These are phyloP conservation scores for Miscanthus lutarioriparius DNA, from an alignment of 176 grass and related monocot genomes.

Conservation along the genomic window DNA sequence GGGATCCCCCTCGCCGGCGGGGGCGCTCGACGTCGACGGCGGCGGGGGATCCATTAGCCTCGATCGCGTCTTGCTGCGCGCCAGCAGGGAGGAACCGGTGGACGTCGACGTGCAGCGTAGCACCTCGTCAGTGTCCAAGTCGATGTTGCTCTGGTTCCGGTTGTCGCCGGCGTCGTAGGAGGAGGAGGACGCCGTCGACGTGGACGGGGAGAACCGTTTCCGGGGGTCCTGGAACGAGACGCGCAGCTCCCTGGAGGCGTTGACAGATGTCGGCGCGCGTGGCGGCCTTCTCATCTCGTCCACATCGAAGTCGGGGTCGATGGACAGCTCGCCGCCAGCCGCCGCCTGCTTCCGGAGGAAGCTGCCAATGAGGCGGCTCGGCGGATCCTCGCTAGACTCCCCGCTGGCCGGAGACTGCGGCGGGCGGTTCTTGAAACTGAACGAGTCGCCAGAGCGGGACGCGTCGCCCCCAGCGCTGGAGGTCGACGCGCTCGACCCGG, in stretches of 20 bases:
- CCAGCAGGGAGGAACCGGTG: conserved; percentile 28
- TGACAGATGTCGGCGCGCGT: conserved; percentile 27
- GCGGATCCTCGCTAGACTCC: conserved; percentile 66
- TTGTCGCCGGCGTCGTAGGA: conserved; percentile 36
- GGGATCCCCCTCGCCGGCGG: background rate
- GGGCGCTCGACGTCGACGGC: conserved; percentile 18
- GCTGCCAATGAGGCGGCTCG: conserved; percentile 63
- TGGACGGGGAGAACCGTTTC: conserved; percentile 26
- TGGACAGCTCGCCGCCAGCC: conserved; percentile 50
- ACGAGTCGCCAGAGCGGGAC: conserved; percentile 35
- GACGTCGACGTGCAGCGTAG: conserved; percentile 73
- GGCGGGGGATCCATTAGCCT: conserved; percentile 72
- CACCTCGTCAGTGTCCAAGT: conserved; percentile 44
- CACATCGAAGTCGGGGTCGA: conserved; percentile 74
- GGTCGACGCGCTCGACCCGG: conserved; percentile 10
- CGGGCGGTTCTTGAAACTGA: conserved; percentile 61
- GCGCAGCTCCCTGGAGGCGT: conserved; percentile 52
- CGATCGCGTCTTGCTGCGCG: conserved; percentile 67
- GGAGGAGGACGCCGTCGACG: conserved; percentile 46
- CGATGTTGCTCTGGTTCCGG: conserved; percentile 12
- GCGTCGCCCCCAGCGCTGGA: conserved; percentile 11
- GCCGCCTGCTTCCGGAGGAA: conserved; percentile 77
- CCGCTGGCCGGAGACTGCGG: conserved; percentile 22
- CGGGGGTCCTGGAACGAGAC: conserved; percentile 63
- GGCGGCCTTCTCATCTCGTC: conserved; percentile 51